A percentile compares a stretch with the other conserved stretches of the same genome.
Conservation (phyloP, 1,284 basidiomycete species). For the Rhodotorula sp. region DNA sequence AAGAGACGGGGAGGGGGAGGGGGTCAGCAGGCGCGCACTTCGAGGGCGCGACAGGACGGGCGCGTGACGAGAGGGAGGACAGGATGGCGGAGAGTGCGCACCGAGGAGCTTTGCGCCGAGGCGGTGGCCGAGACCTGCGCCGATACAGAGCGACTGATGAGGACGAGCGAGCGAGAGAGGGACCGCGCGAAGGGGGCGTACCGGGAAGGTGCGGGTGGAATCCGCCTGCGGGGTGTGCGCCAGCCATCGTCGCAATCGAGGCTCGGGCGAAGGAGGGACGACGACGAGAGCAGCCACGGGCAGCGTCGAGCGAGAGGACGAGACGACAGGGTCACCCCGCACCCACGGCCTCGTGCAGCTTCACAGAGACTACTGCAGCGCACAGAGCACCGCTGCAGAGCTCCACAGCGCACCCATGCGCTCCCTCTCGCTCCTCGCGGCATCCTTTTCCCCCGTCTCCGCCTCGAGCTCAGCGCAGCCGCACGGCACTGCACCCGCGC, state of each 20-base stretch:
- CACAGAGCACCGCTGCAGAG: not conserved
- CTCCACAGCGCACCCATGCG: slow-evolving; percentile 15
- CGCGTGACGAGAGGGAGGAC: too few species aligned
- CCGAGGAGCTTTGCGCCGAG: slow-evolving; percentile 81
- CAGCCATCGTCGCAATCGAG: slow-evolving; percentile 23
- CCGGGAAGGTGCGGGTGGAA: slow-evolving; percentile 41
- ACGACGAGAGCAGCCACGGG: not conserved
- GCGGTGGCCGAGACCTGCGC: slow-evolving; percentile 67
- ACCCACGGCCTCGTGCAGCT: not conserved
- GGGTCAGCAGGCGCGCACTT: too few species aligned
- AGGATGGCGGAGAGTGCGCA: too few species aligned
- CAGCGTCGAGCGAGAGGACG: not conserved
- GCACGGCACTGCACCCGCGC: not conserved
- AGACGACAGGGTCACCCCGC: not conserved
- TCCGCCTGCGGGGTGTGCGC: slow-evolving; percentile 35
- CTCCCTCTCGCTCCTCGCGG: slow-evolving; percentile 33
- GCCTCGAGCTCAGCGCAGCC: slow-evolving; percentile 11
- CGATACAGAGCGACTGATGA: not conserved
- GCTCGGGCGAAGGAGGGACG: not conserved
- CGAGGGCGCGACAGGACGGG: too few species aligned
- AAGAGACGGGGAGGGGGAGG: not conserved
- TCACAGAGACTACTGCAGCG: not conserved
- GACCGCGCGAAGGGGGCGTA: not conserved
- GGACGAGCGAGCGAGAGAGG: not conserved
- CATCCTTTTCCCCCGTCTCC: slow-evolving; percentile 17